Percentiles rank a stretch among this genome's conserved stretches.
These are phyloP conservation scores for Malassezia arunalokei DNA, from an alignment of 1,284 basidiomycete genomes.

Conservation along the genomic window DNA sequence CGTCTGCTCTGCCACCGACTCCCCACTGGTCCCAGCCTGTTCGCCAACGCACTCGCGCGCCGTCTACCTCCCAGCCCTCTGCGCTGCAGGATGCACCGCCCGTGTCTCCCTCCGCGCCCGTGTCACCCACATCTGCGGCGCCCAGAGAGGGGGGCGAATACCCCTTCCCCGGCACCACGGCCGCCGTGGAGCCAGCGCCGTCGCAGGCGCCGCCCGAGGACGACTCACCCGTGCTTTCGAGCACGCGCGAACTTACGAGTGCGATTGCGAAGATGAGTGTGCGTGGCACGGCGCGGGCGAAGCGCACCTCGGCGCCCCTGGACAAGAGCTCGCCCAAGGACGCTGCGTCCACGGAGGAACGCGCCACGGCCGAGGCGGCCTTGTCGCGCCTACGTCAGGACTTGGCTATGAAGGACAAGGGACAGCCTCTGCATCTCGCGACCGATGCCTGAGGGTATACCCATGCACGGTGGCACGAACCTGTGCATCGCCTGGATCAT, in stretches of 20 bases:
- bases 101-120: neutral
- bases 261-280: constrained; percentile 30
- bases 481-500: constrained; percentile 29
- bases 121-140: neutral
- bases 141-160: constrained; percentile 17
- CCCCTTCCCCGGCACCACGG: constrained; percentile 24
- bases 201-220: neutral
- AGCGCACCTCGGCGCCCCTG: constrained; percentile 14
- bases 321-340: constrained; percentile 19
- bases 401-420: constrained; percentile 4
- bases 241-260: constrained; percentile 25
- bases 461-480: constrained; percentile 33
- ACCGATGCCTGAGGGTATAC: constrained; percentile 2
- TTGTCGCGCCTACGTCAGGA: constrained; percentile 20
- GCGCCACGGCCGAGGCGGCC: constrained; percentile 19
- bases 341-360: constrained; percentile 13
- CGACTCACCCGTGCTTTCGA: constrained; percentile 3
- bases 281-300: constrained; percentile 21
- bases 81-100: neutral
- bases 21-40: constrained; percentile 32
- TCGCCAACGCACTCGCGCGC: constrained; percentile 12
- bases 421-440: too few relatives aligned
- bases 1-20: constrained; percentile 21
- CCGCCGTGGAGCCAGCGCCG: neutral
- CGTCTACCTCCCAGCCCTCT: neutral